A percentile compares a stretch with the other conserved stretches of the same genome.
These are phyloP conservation scores for Venturia oleaginea DNA, from an alignment of 2,329 filamentous ascomycete genomes.

Conservation along the genomic window DNA sequence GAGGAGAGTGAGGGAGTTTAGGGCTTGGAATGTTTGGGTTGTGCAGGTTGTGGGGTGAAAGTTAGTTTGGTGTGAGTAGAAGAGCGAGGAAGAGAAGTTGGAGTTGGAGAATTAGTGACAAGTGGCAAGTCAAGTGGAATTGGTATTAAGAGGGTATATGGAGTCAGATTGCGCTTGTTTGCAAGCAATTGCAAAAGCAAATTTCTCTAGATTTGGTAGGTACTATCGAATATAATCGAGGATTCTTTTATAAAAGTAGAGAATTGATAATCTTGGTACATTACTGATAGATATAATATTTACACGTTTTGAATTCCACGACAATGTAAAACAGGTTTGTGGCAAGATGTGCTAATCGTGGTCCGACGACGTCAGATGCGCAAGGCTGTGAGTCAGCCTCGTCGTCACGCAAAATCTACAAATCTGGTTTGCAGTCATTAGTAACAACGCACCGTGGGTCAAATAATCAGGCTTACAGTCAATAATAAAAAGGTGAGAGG, in stretches of 20 bases:
- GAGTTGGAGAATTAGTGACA: neutral
- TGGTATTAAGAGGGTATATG: neutral
- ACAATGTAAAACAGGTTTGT: too few relatives aligned
- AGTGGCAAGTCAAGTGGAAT: neutral
- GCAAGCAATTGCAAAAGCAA: too few relatives aligned
- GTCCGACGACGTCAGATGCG: neutral
- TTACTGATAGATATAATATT: too few relatives aligned
- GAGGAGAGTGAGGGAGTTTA: neutral
- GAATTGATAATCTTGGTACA: too few relatives aligned
- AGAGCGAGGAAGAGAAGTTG: neutral
- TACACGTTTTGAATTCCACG: too few relatives aligned
- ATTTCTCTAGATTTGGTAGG: too few relatives aligned
- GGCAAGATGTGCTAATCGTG: too few relatives aligned
- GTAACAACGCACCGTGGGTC: neutral
- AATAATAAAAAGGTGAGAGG: neutral
- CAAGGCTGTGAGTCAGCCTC: constrained; percentile 2
- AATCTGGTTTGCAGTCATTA: neutral
- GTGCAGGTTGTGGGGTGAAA: neutral
- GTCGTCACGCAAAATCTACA: neutral
- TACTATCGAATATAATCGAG: too few relatives aligned
- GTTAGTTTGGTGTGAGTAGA: neutral
- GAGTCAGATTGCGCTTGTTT: too few relatives aligned
- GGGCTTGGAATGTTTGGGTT: neutral
- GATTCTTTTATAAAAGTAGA: too few relatives aligned
- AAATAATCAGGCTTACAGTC: neutral